Conservation (phyloP, 2,329 filamentous ascomycete species). For the Stagonosporopsis tanaceti region DNA sequence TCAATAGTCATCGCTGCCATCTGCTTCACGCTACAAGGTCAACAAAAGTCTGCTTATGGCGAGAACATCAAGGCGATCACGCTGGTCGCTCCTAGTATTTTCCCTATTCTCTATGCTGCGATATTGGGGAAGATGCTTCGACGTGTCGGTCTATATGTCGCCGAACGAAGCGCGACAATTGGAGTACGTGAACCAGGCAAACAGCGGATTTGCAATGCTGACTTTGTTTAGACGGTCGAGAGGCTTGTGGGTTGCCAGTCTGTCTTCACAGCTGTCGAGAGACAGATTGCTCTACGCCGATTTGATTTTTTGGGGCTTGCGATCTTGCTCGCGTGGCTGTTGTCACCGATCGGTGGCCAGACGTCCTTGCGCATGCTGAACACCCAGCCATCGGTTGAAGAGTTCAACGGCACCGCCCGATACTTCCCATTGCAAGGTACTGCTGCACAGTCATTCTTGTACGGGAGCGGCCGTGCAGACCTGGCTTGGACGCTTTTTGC, state of each 20-base stretch:
- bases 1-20: constrained; percentile 9
- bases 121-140: constrained; percentile 21
- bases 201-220: background rate
- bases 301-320: constrained; percentile 13
- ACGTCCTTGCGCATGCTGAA: background rate
- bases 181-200: constrained; percentile 3
- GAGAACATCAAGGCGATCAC: constrained; percentile 17
- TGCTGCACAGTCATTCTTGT: background rate
- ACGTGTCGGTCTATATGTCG: constrained; percentile 6
- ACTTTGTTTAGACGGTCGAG: constrained; percentile 13
- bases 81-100: constrained; percentile 20
- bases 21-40: constrained; percentile 5
- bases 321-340: background rate
- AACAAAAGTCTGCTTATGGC: constrained; percentile 10
- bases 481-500: background rate
- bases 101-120: constrained; percentile 23
- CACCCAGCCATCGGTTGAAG: background rate
- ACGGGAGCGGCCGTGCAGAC: background rate
- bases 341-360: constrained; percentile 1
- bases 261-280: constrained; percentile 20
- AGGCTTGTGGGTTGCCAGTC: constrained; percentile 23
- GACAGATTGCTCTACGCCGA: constrained; percentile 13
- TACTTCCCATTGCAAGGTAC: background rate
- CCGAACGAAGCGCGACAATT: constrained; percentile 11
- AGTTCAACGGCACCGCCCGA: background rate